Evolutionary conservation across 495 filamentous ascomycete species (phyloP).

Genomic region (Lepidopterella palustris): DNA sequence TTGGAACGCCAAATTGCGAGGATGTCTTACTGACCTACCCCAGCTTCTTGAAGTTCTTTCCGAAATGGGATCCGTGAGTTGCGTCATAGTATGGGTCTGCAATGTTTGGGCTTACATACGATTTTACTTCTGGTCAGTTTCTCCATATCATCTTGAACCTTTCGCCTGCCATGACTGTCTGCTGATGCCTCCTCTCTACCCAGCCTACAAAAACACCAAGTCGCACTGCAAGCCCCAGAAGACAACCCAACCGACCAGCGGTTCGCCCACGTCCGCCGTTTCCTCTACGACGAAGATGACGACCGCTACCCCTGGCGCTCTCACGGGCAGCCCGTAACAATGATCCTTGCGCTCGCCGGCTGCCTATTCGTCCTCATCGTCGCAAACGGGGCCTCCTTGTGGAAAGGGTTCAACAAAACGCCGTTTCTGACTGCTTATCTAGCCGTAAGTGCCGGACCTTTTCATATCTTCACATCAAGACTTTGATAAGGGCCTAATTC

Average conservation of each 20-base stretch:
- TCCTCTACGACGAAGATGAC: slow-evolving; percentile 10
- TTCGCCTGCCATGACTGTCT: no score
- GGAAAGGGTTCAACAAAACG: slow-evolving; percentile 32
- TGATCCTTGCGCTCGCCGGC: slow-evolving; percentile 36
- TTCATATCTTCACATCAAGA: no score
- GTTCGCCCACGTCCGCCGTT: slow-evolving; percentile 1
- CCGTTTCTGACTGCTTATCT: slow-evolving; percentile 40
- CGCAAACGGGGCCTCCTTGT: slow-evolving; percentile 39
- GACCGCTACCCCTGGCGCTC: slow-evolving; percentile 41
- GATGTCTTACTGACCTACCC: no score
- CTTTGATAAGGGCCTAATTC: no score
- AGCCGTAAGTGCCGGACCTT: no score
- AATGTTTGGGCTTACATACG: neutral
- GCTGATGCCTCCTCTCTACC: no score
- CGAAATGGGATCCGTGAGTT: neutral
- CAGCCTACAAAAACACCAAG: no score
- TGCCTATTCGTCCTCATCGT: slow-evolving; percentile 40
- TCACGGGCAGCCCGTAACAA: slow-evolving; percentile 40
- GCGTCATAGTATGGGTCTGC: slow-evolving; percentile 4
- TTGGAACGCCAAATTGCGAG: no score
- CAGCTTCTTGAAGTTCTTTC: neutral
- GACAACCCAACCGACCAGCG: slow-evolving; percentile 36
- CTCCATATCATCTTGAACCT: no score
- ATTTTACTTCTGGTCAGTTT: neutral
- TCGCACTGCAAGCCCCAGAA: slow-evolving; percentile 26